A percentile compares a stretch with the other conserved stretches of the same genome.
These are phyloP conservation scores for Naganishia vaughanmartiniae DNA, from an alignment of 768 basidiomycete genomes.

Conservation along the genomic window DNA sequence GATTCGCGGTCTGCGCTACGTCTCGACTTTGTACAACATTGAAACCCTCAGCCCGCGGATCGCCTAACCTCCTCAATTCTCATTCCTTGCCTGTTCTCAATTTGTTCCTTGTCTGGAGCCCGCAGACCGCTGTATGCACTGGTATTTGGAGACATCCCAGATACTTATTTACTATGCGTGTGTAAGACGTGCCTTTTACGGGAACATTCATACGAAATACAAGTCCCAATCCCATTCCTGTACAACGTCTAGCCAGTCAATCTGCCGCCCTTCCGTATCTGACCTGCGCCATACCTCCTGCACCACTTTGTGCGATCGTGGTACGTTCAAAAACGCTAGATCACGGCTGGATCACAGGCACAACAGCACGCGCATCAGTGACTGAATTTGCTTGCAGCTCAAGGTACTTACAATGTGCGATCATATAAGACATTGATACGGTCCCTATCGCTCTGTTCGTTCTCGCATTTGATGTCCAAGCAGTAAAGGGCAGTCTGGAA, in stretches of 20 bases:
- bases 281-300: constrained; percentile 40
- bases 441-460: constrained; percentile 35
- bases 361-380: neutral
- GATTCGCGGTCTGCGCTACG: no score
- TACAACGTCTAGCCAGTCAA: constrained; percentile 45
- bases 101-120: no score
- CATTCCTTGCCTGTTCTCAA: no score
- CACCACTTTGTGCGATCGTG: constrained; percentile 38
- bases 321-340: constrained; percentile 37
- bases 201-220: constrained; percentile 32
- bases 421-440: constrained; percentile 38
- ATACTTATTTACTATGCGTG: no score
- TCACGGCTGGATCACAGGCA: constrained; percentile 26
- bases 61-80: no score
- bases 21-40: no score
- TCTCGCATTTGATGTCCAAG: constrained; percentile 28
- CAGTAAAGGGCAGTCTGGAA: constrained; percentile 39
- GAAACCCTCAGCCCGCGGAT: no score
- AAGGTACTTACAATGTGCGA: constrained; percentile 31
- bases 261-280: constrained; percentile 32
- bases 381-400: neutral
- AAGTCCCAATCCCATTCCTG: constrained; percentile 44
- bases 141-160: no score
- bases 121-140: no score
- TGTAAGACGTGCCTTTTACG: no score